Evolutionary conservation across 2,329 filamentous ascomycete genomes (phyloP).

Genomic region (Sporothrix variecibatus): DNA sequence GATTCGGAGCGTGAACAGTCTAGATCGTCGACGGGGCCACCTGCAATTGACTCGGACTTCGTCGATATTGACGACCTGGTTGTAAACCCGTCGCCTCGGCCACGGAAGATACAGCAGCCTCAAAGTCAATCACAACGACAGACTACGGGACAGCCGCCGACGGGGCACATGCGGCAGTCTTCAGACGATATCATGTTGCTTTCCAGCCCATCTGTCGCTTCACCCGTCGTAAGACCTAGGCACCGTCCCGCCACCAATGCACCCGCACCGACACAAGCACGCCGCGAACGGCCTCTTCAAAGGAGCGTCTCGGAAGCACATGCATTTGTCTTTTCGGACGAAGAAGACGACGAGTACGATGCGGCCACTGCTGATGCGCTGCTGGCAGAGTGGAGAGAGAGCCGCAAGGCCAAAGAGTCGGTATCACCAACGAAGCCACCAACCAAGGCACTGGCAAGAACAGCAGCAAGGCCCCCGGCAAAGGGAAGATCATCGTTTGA

Average conservation of each 20-base stretch:
- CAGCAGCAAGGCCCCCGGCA: background rate
- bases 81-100: background rate
- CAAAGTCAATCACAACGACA: background rate
- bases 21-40: background rate
- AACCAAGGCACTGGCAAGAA: background rate
- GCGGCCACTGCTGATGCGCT: background rate
- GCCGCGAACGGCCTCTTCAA: background rate
- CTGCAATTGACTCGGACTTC: background rate
- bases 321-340: slow-evolving; percentile 19
- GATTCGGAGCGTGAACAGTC: background rate
- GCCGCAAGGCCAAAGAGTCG: background rate
- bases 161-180: background rate
- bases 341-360: slow-evolving; percentile 28
- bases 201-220: slow-evolving; percentile 3
- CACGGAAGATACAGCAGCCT: background rate
- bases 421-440: background rate
- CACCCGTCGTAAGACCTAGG: background rate
- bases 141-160: background rate
- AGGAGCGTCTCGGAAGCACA: slow-evolving; percentile 26
- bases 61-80: slow-evolving; percentile 23
- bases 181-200: slow-evolving; percentile 12
- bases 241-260: no score
- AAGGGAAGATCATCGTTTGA: background rate
- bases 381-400: background rate
- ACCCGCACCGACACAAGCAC: background rate